Base-by-base conservation (phyloP, 495 filamentous ascomycete species). In the Daldinia loculata region DNA sequence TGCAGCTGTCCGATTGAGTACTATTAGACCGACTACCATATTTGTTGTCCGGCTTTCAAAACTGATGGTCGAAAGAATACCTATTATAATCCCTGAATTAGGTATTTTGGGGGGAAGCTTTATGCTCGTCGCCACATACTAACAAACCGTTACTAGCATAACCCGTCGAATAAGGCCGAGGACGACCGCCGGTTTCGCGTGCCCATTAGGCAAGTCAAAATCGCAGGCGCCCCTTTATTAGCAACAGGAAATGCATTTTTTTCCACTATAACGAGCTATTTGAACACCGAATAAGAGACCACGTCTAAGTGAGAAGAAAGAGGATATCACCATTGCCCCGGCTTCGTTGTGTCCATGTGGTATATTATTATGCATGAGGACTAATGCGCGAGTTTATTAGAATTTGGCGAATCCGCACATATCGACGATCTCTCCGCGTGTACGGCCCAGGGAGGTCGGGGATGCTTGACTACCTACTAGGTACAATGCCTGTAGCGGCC, bases 381-480 rank as follows among this genome's bases (percentile, higher is more conserved):
- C 57, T 51, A 64, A 56, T 57, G 61, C 61, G 62, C 59, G 48
- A 27, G 61, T 73, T 50, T 51, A 59, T 66, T 59, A 30, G 62
- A 39, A 51, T 57, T 56, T 29, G 50, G 48, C 70, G 65, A 73
- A 66, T 66, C 66, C 66, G 61, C 56, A 73, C 32, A 29, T 57
- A 73, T 73, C 70, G 70, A 66, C 66, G 70, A 73, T 69, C 66
- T 66, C 70, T 69, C 70, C 66, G 70, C 58, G 56, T 69, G 48
- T 66, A 57, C 43, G 38, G 8, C 34, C 56, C 51, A 24, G 51
- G 24, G 34, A 61, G 65, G 64, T 69, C 61, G 65, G 66, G 64
- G 70, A 73, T 69, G 66, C 66, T 69, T 51, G 45, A 61, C 63
- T 68, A 34, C 45, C 63, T 68, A 34, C 45, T 66, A 24, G 29